Evolutionary conservation across 306 rosid species (phyloP).

Genomic region (Abrus pulchellus): DNA sequence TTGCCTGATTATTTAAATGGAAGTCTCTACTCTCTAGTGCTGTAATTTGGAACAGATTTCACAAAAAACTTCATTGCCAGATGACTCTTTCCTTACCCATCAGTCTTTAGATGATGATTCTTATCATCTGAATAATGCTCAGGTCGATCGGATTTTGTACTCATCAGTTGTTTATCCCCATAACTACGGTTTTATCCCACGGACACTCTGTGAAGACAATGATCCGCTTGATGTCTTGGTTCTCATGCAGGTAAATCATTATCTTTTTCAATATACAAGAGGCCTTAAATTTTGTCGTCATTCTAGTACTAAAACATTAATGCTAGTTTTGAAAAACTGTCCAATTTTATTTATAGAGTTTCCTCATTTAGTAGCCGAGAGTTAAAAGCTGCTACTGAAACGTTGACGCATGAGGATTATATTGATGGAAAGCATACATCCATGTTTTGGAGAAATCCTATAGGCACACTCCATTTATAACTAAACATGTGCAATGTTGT

Average conservation of each 20-base stretch:
- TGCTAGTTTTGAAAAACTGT: not conserved
- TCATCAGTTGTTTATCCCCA: conserved; percentile 96
- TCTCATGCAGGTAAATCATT: conserved; percentile 84
- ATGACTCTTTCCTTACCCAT: conserved; percentile 4
- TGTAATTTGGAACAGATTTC: conserved; percentile 18
- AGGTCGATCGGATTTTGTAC: conserved; percentile 95
- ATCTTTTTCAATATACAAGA: conserved; percentile 34
- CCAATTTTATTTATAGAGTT: not conserved
- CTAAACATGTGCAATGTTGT: not conserved
- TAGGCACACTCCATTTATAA: not conserved
- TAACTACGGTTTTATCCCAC: conserved; percentile 97
- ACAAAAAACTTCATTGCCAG: not conserved
- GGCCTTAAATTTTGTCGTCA: not conserved
- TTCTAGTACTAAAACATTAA: not conserved
- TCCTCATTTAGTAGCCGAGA: not conserved
- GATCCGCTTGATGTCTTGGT: conserved; percentile 94
- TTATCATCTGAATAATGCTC: conserved; percentile 49
- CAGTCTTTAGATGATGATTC: conserved; percentile 15
- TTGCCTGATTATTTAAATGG: conserved; percentile 26
- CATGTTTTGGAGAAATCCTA: not conserved
- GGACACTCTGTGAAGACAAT: conserved; percentile 97
- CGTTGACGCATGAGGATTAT: not conserved
- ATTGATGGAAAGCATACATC: not conserved
- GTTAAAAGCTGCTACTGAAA: not conserved
- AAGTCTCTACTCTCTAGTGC: not conserved